Evolutionary conservation across 805 yeast species (phyloP).

Genomic region (Priceomyces carsonii): DNA sequence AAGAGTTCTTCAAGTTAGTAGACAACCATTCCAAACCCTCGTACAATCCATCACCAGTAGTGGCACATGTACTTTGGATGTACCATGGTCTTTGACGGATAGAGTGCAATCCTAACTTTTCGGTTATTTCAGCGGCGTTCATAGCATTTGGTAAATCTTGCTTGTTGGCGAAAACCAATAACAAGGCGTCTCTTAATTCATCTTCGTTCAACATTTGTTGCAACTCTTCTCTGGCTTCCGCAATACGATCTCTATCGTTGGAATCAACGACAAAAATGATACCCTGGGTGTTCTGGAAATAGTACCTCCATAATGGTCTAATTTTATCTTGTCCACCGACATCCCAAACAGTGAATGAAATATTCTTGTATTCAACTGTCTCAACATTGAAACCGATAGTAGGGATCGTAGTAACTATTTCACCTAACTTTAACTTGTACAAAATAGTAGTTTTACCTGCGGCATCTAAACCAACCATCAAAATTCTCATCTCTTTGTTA

Average conservation of each 20-base stretch:
- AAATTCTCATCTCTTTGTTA: slow-evolving; percentile 96
- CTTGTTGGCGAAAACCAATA: slow-evolving; percentile 95
- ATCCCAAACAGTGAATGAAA: slow-evolving; percentile 97
- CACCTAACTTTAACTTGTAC: slow-evolving; percentile 93
- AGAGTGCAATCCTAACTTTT: slow-evolving; percentile 93
- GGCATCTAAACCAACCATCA: slow-evolving; percentile 97
- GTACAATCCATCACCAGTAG: slow-evolving; percentile 97
- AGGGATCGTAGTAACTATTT: slow-evolving; percentile 94
- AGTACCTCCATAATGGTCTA: slow-evolving; percentile 98
- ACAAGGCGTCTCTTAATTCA: slow-evolving; percentile 93
- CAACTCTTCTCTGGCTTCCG: slow-evolving; percentile 97
- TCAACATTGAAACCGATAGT: slow-evolving; percentile 97
- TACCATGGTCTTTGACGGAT: slow-evolving; percentile 99
- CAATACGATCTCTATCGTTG: slow-evolving; percentile 95
- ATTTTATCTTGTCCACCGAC: slow-evolving; percentile 99
- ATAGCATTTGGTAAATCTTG: slow-evolving; percentile 99
- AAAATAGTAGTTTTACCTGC: slow-evolving; percentile 98
- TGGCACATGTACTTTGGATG: slow-evolving; percentile 98
- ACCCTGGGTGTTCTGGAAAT: slow-evolving; percentile 98
- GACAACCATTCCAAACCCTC: slow-evolving; percentile 98
- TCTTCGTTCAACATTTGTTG: slow-evolving; percentile 98
- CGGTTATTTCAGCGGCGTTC: slow-evolving; percentile 98
- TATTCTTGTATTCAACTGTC: slow-evolving; percentile 96
- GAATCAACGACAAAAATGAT: slow-evolving; percentile 97
- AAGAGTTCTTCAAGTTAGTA: slow-evolving; percentile 70